These are phyloP conservation scores for Arthrobotrys megalospora DNA, from an alignment of 2,329 filamentous ascomycete species.

Conservation along the genomic window DNA sequence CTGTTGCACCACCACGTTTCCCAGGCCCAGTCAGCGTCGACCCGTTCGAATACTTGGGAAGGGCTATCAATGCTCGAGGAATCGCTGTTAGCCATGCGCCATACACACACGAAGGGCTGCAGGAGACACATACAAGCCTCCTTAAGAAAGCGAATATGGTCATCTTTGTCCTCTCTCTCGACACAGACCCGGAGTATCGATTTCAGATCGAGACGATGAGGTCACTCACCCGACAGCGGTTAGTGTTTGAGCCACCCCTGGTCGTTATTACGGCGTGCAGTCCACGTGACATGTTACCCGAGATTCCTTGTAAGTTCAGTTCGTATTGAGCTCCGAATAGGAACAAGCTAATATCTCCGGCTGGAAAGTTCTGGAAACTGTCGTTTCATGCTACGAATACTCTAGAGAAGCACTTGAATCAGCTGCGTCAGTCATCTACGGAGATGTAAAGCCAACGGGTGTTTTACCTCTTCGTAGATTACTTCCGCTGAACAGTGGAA, in stretches of 20 bases:
- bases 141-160: conserved; percentile 75
- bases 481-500: conserved; percentile 59
- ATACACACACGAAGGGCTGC: conserved; percentile 78
- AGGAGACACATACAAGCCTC: conserved; percentile 75
- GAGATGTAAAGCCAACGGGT: conserved; percentile 65
- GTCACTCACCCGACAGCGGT: conserved; percentile 65
- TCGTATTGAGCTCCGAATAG: conserved; percentile 66
- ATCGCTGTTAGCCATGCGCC: conserved; percentile 79
- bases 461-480: conserved; percentile 60
- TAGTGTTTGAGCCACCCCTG: conserved; percentile 61
- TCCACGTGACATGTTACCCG: conserved; percentile 72
- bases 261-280: conserved; percentile 67
- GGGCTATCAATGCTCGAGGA: conserved; percentile 75
- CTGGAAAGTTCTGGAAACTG: conserved; percentile 61
- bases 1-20: conserved; percentile 71
- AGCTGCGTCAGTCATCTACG: conserved; percentile 72
- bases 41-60: conserved; percentile 81
- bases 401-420: conserved; percentile 70
- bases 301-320: conserved; percentile 65
- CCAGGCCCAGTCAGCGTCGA: conserved; percentile 71
- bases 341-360: conserved; percentile 67
- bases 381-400: conserved; percentile 69
- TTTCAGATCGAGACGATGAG: conserved; percentile 64
- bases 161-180: conserved; percentile 75
- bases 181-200: conserved; percentile 66